Evolutionary conservation across 371 early-diverging fungal genomes (phyloP), one percentile per base, ranked within the genome.

Genomic region (Syncephalastrum monosporum): DNA sequence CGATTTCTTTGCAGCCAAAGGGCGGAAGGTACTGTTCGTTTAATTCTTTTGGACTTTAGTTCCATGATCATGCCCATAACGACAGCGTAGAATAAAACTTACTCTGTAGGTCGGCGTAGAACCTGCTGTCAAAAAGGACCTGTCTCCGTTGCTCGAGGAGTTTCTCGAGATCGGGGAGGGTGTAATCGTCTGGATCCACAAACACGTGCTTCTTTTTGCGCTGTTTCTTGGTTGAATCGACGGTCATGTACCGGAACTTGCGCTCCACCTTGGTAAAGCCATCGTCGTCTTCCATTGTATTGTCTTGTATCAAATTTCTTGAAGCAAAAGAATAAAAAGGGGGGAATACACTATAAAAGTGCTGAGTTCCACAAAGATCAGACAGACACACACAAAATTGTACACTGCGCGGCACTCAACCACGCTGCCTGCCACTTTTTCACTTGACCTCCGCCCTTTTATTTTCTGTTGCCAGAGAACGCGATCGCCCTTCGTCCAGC

Each of bases 41-140:
- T 57, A 47, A 23, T 42, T 71, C 72, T 63, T 12, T 50, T 27
- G 42, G 1, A 4, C 4, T 53, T 50, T 24, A 27, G 27, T 27
- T 27, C 7, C 27, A 21, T 27, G 4, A 27, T 27, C 27, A 27
- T 21, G 21, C 21, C 2, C 21, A 2, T 21, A 21, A 21, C 21
- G 27, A 27, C 5, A 4, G 7, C 1, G 27, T 27, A 16, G 16
- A 24, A 16, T 7, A 33, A 27, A 2, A 23, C 55, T 24, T 64
- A 68, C 71, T 64, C 8, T 53, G 42, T 4, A 76, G 52, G 0
- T 73, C 74, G n/a, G 68, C 67, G 42, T 69, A 76, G 38, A 76
- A 76, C 41, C 56, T 47, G 52, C 77, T 76, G 1, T 55, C 50
- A 1, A 63, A 54, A 43, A 24, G 33, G 25, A 16, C 23, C 54